These are phyloP conservation scores for Cylindrotheca closterium DNA, from an alignment of 108 stramenopile species.

Conservation along the genomic window DNA sequence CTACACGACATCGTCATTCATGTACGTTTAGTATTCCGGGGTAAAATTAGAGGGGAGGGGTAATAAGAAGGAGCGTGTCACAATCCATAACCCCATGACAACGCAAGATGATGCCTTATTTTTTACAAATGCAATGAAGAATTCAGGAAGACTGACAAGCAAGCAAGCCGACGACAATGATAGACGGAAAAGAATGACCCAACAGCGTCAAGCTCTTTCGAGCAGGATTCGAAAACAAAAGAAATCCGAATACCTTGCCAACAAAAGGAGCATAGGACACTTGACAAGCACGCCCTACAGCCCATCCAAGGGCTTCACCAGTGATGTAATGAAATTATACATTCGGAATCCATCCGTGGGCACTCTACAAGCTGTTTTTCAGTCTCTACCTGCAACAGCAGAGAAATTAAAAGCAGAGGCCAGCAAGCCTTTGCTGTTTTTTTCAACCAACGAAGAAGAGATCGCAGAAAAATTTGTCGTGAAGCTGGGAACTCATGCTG, in stretches of 20 bases:
- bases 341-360: neutral
- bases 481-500: neutral
- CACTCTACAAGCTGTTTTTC: neutral
- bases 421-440: slow-evolving; percentile 4
- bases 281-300: neutral
- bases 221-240: slow-evolving; percentile 32
- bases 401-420: neutral
- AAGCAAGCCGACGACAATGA: slow-evolving; percentile 28
- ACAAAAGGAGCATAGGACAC: slow-evolving; percentile 5
- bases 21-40: too few species aligned
- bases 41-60: neutral
- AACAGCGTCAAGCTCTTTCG: slow-evolving; percentile 26
- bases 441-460: neutral
- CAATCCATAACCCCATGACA: neutral
- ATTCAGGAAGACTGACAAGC: slow-evolving; percentile 14
- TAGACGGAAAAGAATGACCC: slow-evolving; percentile 24
- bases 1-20: too few species aligned
- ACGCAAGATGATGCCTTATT: slow-evolving; percentile 2
- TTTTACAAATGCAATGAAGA: too few species aligned
- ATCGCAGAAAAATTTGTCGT: neutral
- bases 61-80: neutral
- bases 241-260: slow-evolving; percentile 27
- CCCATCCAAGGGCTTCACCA: neutral
- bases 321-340: neutral
- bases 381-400: slow-evolving; percentile 3